Base-by-base conservation (phyloP, 495 filamentous ascomycete genomes). In the Penicillium canescens region DNA sequence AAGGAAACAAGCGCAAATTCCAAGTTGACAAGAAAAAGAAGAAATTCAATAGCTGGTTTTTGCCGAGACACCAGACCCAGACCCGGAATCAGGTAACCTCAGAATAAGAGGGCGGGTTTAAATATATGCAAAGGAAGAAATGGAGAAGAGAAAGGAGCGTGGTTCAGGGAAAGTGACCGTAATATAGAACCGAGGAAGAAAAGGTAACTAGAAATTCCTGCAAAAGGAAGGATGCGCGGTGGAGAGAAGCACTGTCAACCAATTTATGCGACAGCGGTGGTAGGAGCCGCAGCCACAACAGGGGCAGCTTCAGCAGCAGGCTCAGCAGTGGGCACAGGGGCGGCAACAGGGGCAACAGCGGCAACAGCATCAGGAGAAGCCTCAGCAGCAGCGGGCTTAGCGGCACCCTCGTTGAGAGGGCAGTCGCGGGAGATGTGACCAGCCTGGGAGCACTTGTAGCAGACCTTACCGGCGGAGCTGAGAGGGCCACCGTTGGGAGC, bases 361-460 rank as follows among this genome's bases (percentile, higher is more conserved):
- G 60, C 54, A 39, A 60, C 43, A 45, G 81, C 79, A 53, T 74
- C 70, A 16, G 38, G 41, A 18, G 23, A 35, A 42, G 35, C 48
- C 8, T 36, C 37, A 23, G 26, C 45, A 41, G 41, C 38, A 12
- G 39, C 53, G 7, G 62, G 41, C 46, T 67, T 56, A 39, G 61
- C 48, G 52, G 82, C 79, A 50, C 77, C 73, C 69, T 92, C 82
- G 60, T 73, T 73, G 57, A 69, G 73, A 21, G 91, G 85, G 78
- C 93, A 98, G 50, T 98, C 93, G 45, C 92, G 88, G 42, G 90
- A 95, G 71, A 98, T 99, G 76, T 99, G 95, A 20, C 95, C 94
- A 40, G 89, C 82, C 76, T 96, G 86, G 51, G 92, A 89, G 70
- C 95, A 99, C 69, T 92, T 88, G 80, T 99, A 99, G 85, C 95